Conservation (phyloP, 106 monocot genomes). For the Dioscorea zingiberensis region DNA sequence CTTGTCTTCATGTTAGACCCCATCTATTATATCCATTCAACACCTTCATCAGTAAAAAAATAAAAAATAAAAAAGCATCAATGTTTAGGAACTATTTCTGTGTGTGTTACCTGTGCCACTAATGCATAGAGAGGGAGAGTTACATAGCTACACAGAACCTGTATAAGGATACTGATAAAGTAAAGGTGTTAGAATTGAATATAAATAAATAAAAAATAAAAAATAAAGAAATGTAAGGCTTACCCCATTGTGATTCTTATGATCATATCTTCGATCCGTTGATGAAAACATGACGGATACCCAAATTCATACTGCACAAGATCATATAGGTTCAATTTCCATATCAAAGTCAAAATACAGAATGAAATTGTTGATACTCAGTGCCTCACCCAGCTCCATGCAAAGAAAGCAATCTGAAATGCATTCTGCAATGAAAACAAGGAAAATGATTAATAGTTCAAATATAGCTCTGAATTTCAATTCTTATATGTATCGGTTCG, state of each 20-base stretch:
- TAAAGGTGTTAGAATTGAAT: neutral
- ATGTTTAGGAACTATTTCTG: neutral
- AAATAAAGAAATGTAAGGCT: neutral
- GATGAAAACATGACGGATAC: constrained; percentile 26
- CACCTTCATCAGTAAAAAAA: neutral
- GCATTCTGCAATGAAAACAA: constrained; percentile 28
- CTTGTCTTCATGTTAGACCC: constrained; percentile 35
- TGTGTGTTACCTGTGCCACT: constrained; percentile 28
- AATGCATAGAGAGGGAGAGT: constrained; percentile 40
- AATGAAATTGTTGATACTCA: neutral
- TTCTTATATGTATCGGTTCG: too few species aligned
- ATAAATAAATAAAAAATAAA: neutral
- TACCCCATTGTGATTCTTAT: constrained; percentile 39
- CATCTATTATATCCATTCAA: constrained; percentile 23
- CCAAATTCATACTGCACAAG: constrained; percentile 34
- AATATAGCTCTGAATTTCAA: too few species aligned
- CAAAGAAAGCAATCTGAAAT: constrained; percentile 39
- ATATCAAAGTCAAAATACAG: neutral
- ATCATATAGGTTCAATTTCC: neutral
- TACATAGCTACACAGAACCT: constrained; percentile 38
- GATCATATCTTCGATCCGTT: constrained; percentile 9
- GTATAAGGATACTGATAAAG: constrained; percentile 22
- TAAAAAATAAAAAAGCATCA: too few species aligned
- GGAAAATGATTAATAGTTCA: neutral
- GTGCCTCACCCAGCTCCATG: constrained; percentile 23